Evolutionary conservation across 2,329 filamentous ascomycete genomes (phyloP).

Genomic region (Calonectria pteridis): DNA sequence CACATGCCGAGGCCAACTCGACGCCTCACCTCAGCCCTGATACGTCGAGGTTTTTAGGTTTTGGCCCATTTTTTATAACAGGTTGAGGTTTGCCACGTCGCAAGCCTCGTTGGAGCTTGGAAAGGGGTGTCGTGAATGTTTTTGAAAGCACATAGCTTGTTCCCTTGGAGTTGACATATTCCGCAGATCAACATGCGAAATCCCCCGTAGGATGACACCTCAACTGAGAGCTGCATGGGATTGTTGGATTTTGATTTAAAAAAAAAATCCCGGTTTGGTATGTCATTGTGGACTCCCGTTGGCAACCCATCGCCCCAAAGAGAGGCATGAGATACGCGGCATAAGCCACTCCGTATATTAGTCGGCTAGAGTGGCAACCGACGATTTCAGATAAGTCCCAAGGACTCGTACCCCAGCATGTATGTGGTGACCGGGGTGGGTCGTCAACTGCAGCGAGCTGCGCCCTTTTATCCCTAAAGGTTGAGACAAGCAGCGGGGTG

Average conservation of each 20-base stretch:
- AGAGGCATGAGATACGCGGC: neutral
- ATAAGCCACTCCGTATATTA: neutral
- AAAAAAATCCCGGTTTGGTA: neutral
- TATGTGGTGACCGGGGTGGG: constrained; percentile 16
- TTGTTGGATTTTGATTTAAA: neutral
- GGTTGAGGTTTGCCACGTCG: neutral
- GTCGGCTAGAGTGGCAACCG: neutral
- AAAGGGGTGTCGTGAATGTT: neutral
- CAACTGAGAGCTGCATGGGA: constrained; percentile 1
- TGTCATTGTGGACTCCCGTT: constrained; percentile 8
- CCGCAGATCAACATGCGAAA: neutral
- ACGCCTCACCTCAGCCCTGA: neutral
- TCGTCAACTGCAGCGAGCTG: constrained; percentile 10
- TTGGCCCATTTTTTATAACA: neutral
- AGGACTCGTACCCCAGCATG: constrained; percentile 14
- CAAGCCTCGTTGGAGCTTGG: neutral
- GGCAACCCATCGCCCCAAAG: neutral
- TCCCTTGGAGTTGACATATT: neutral
- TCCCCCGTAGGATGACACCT: neutral
- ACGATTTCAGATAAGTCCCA: neutral
- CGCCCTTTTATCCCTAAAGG: constrained; percentile 13
- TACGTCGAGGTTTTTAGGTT: neutral
- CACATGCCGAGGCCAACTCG: neutral
- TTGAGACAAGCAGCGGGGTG: constrained; percentile 15
- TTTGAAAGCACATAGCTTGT: neutral